Evolutionary conservation across 805 yeast species (phyloP).

Genomic region (Candida schatavii): DNA sequence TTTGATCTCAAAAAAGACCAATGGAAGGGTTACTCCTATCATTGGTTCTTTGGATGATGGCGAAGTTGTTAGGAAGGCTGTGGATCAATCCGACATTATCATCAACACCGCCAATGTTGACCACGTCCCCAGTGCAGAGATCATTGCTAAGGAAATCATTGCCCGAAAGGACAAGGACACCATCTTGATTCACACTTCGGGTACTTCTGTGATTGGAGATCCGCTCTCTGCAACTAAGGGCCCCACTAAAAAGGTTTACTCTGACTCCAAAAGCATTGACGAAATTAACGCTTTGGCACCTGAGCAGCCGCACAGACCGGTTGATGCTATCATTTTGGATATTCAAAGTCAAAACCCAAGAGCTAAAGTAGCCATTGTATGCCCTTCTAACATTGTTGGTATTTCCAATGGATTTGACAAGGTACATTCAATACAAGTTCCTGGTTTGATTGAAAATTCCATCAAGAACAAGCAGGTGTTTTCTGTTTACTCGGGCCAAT

Average conservation of each 20-base stretch:
- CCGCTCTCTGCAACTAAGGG: slow-evolving; percentile 12
- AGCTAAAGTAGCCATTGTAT: slow-evolving; percentile 26
- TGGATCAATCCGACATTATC: slow-evolving; percentile 22
- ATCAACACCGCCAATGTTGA: slow-evolving; percentile 31
- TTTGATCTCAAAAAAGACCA: slow-evolving; percentile 10
- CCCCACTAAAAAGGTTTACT: slow-evolving; percentile 17
- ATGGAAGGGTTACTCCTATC: slow-evolving; percentile 16
- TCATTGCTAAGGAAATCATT: slow-evolving; percentile 17
- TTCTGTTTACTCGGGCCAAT: slow-evolving; percentile 27
- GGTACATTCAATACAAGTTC: slow-evolving; percentile 27
- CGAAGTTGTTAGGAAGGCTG: slow-evolving; percentile 15
- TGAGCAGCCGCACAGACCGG: slow-evolving; percentile 30
- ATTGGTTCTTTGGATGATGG: slow-evolving; percentile 20
- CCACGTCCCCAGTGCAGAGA: slow-evolving; percentile 21
- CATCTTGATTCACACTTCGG: slow-evolving; percentile 34
- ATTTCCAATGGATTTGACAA: slow-evolving; percentile 28
- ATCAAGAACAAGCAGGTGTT: slow-evolving; percentile 18
- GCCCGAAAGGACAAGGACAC: slow-evolving; percentile 16
- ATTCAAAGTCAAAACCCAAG: slow-evolving; percentile 27
- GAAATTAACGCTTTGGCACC: slow-evolving; percentile 22
- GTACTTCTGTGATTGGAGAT: slow-evolving; percentile 30
- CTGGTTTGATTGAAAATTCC: slow-evolving; percentile 18
- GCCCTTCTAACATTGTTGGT: slow-evolving; percentile 36
- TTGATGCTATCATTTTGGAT: slow-evolving; percentile 26
- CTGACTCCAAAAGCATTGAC: slow-evolving; percentile 22